Base-by-base conservation (phyloP, 2,329 filamentous ascomycete genomes). In the Zymoseptoria ardabiliae region DNA sequence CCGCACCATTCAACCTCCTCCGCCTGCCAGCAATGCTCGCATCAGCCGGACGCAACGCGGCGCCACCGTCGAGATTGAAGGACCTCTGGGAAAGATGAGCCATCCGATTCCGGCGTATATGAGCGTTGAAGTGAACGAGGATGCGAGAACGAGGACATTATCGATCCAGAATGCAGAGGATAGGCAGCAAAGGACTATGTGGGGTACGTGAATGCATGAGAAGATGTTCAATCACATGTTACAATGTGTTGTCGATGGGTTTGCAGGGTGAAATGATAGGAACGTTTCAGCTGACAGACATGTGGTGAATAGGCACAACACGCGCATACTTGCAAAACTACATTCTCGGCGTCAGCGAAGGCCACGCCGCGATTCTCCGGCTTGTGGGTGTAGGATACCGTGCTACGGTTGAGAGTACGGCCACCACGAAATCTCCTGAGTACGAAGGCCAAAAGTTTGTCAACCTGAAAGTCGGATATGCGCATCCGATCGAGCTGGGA, bases 321-420 rank as follows among this genome's bases (percentile, higher is more conserved):
- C 92, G 94, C 78, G 87, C 91, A 35, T 93, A 96, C 72, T 82
- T 99, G 57, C 88, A 90, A 70, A 95, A 94, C 74, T 86, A 95
- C 79, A 89, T 99, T 62, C 85, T 91, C 63, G 94, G 94, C 61
- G 94, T 99, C 21, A 96, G 91, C 45, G 94, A 99, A 82, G 94
- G 94, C 41, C 94, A 99, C 77, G 92, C 90, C 19, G 91, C 92
- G 35, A 91, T 99, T 68, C 81, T 99, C 56, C 88, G 93, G 65
- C 82, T 99, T 56, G 91, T 97, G 25, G 94, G 94, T 71, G 94
- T 99, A 60, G 94, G 94, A 61, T 99, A 97, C 82, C 85, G 93
- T 75, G 94, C 94, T 17, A 89, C 85, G 3, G 83, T 99, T 67
- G 92, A 97, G 75, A 78, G 86, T 60, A 87, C 82, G 48, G 89